These are phyloP conservation scores for Lenwebbia sp. DNA, from an alignment of 345 rosid genomes.

Conservation along the genomic window DNA sequence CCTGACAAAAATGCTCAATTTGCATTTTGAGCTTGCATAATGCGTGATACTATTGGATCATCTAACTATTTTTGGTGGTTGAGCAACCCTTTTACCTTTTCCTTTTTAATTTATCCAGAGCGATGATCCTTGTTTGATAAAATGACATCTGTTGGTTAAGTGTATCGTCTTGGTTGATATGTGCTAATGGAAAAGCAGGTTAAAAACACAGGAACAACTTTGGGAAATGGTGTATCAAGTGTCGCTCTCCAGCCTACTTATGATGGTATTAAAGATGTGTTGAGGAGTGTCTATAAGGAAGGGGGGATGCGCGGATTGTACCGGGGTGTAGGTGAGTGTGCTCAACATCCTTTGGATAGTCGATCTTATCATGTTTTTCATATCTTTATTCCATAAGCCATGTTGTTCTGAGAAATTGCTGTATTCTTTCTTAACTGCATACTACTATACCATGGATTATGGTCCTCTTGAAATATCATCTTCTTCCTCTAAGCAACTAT, in stretches of 20 bases:
- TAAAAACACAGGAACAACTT: constrained; percentile 26
- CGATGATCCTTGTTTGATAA: not conserved
- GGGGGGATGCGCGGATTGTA: constrained; percentile 77
- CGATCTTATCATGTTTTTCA: not conserved
- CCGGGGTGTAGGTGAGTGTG: constrained; percentile 77
- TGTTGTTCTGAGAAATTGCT: not conserved
- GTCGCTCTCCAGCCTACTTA: constrained; percentile 45
- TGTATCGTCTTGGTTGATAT: not conserved
- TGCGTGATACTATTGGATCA: not conserved
- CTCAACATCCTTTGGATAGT: not conserved
- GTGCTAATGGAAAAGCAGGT: constrained; percentile 24
- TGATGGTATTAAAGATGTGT: constrained; percentile 66
- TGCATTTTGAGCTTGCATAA: not conserved
- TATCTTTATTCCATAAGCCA: not conserved
- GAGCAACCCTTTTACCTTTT: not conserved
- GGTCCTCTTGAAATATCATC: not conserved
- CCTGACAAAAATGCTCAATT: not conserved
- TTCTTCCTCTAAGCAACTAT: not conserved
- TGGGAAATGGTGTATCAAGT: constrained; percentile 22
- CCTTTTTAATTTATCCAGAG: not conserved
- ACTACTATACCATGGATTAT: not conserved
- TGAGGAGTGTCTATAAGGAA: constrained; percentile 63
- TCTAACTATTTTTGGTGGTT: not conserved
- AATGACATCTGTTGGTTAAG: not conserved
- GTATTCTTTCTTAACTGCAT: not conserved